Evolutionary conservation across 257 asterid genomes (phyloP), one percentile per base, ranked within the genome.

Genomic region (Pogostemon cablin): DNA sequence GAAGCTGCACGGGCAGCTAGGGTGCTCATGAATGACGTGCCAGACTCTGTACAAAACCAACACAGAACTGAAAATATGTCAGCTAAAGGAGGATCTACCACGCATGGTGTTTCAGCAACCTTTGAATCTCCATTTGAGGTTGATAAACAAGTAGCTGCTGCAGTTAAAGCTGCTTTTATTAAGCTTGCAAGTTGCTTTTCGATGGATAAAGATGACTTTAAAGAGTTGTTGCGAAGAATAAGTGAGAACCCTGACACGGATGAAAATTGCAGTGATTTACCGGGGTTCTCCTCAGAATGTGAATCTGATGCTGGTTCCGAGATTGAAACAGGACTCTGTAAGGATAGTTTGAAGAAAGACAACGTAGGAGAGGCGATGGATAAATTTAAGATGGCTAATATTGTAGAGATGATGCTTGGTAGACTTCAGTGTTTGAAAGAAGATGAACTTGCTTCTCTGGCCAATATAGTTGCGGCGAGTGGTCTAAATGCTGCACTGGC

Each of bases 401-500:
- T 89, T 43, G 92, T 76, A 3, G 89, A 86, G 49, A 79, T 85
- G 88, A 91, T 95, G 99, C 83, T 95, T 68, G 86, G 75, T 72
- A 85, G 99, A 72, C 90, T 95, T 70, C 81, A 81, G 71, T 68
- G 87, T 72, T 84, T 95, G 73, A 86, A 85, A 72, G 99, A 91
- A 78, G 89, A 89, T 7, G 96, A 89, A 73, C 96, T 95, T 78
- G 85, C 91, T 72, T 95, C 99, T 65, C 95, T 91, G 72, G 98
- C 99, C n/a, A 91, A 91, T 47, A 85, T 95, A 70, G 98, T 95
- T 35, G 98, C 98, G 9, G 89, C 99, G 7, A 84, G 91, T 78
- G 96, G 99, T 66, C 84, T 93, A 67, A 87, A 78, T 78, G 99
- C 96, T 57, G 63, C 43, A 34, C 35, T 57, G 63, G 11, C 63